Percentiles rank a stretch among this genome's conserved stretches.
These are phyloP conservation scores for Oryza coarctata DNA, from an alignment of 176 grass and related monocot species.

Conservation along the genomic window DNA sequence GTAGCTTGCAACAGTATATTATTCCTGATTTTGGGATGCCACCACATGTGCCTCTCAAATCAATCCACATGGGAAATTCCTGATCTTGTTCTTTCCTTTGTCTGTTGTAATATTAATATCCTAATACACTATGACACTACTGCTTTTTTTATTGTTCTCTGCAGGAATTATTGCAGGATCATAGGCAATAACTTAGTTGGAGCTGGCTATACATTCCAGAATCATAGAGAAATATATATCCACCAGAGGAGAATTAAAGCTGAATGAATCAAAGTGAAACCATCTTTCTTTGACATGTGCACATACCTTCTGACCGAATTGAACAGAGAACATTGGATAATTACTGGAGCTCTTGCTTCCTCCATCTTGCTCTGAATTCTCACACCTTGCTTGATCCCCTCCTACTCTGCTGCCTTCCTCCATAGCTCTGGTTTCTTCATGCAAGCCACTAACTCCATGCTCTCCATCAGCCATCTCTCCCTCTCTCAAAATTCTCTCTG, in stretches of 20 bases:
- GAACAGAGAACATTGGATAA: constrained; percentile 34
- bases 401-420: constrained; percentile 46
- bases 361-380: constrained; percentile 27
- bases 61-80: neutral
- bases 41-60: neutral
- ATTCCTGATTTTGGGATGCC: constrained; percentile 7
- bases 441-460: constrained; percentile 23
- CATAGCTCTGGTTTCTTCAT: constrained; percentile 5
- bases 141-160: neutral
- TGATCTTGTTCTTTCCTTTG: constrained; percentile 25
- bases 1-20: neutral
- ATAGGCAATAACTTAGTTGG: neutral
- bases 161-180: neutral
- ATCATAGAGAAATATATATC: neutral
- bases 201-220: neutral
- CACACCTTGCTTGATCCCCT: constrained; percentile 13
- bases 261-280: neutral
- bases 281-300: neutral
- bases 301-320: constrained; percentile 48
- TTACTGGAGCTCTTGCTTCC: neutral
- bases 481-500: neutral
- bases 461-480: constrained; percentile 38
- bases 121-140: neutral
- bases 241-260: neutral
- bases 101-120: neutral